Conservation (phyloP, 2,329 filamentous ascomycete genomes). For the Neofusicoccum ribis region DNA sequence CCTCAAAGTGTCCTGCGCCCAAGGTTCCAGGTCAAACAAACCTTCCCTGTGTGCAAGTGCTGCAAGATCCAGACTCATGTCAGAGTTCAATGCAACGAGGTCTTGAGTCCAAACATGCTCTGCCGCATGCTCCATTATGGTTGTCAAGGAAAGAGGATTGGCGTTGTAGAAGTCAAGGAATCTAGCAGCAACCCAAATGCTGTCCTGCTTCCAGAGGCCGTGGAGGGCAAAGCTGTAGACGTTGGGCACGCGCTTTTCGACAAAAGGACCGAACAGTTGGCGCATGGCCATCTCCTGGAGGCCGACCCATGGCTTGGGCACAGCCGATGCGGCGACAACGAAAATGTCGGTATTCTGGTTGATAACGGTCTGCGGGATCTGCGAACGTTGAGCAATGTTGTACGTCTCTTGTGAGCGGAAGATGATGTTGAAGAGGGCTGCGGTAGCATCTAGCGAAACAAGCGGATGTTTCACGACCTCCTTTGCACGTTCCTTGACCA, state of each 20-base stretch:
- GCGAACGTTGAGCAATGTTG: conserved; percentile 55
- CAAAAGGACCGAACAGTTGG: conserved; percentile 78
- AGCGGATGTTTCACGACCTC: conserved; percentile 80
- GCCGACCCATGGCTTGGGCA: conserved; percentile 73
- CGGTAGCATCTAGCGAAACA: conserved; percentile 82
- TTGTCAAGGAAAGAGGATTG: conserved; percentile 65
- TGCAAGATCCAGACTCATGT: conserved; percentile 84
- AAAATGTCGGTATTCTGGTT: conserved; percentile 77
- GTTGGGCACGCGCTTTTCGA: conserved; percentile 74
- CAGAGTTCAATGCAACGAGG: conserved; percentile 74
- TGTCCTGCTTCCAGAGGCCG: conserved; percentile 88
- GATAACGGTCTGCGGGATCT: conserved; percentile 61
- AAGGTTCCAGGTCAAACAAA: conserved; percentile 76
- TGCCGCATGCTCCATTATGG: conserved; percentile 76
- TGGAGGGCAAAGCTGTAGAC: conserved; percentile 82
- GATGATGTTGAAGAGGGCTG: conserved; percentile 63
- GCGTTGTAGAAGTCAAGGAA: conserved; percentile 75
- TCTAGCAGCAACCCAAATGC: conserved; percentile 78
- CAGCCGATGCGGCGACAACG: conserved; percentile 73
- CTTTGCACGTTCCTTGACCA: conserved; percentile 60
- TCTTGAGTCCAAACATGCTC: conserved; percentile 83
- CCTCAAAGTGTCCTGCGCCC: conserved; percentile 69
- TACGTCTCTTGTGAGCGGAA: conserved; percentile 60
- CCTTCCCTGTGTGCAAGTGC: conserved; percentile 80
- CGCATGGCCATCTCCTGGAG: conserved; percentile 74